These are phyloP conservation scores for Coelastrella sp. DNA, from an alignment of 139 green algal genomes.

Conservation along the genomic window DNA sequence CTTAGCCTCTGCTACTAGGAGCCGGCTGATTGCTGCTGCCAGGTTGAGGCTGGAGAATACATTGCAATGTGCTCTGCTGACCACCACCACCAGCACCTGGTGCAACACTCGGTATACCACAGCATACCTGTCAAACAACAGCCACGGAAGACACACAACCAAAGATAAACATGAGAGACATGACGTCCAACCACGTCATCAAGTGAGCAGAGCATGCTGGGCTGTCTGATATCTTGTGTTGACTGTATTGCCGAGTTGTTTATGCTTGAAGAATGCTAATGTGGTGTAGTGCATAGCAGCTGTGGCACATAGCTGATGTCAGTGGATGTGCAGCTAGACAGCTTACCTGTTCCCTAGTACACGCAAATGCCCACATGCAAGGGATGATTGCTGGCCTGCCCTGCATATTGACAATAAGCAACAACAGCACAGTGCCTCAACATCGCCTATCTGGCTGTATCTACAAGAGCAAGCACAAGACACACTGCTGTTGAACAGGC, in stretches of 20 bases:
- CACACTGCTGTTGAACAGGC: neutral
- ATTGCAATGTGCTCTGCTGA: slow-evolving; percentile 29
- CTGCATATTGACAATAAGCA: slow-evolving; percentile 1
- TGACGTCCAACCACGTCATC: too few species aligned
- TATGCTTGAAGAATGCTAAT: too few species aligned
- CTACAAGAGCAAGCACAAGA: neutral
- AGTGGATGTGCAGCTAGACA: neutral
- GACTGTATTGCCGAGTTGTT: too few species aligned
- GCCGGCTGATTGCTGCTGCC: slow-evolving; percentile 11
- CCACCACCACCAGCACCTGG: slow-evolving; percentile 38
- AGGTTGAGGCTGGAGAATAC: slow-evolving; percentile 44
- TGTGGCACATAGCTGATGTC: neutral
- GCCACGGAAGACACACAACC: too few species aligned
- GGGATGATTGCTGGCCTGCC: slow-evolving; percentile 12
- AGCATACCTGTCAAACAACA: slow-evolving; percentile 36
- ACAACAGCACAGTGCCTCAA: neutral
- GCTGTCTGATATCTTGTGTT: too few species aligned
- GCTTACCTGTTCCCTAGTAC: slow-evolving; percentile 48
- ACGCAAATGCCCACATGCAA: slow-evolving; percentile 42
- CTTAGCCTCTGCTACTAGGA: slow-evolving; percentile 47
- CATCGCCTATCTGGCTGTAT: neutral
- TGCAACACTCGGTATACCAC: slow-evolving; percentile 48
- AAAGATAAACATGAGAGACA: too few species aligned
- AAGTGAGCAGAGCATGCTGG: neutral
- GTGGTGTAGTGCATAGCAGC: too few species aligned